phyloP scores from a whole-genome alignment of 2,329 filamentous ascomycete species.

The Fusarium ambrosium region DNA sequence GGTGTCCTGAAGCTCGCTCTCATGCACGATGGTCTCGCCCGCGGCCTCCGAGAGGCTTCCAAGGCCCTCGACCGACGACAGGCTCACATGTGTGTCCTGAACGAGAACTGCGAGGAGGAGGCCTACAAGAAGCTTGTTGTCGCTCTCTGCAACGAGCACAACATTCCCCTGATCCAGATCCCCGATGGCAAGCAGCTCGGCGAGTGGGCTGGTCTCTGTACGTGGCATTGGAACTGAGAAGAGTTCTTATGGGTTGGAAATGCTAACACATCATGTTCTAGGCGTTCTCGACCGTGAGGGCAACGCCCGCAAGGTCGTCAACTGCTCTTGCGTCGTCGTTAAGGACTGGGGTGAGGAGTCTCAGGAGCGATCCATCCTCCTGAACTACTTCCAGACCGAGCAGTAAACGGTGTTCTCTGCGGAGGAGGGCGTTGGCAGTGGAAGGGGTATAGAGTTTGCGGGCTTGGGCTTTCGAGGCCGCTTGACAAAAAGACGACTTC shows the following conservation, averaged over 20 bases:
- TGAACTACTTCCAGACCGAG: conserved; percentile 99
- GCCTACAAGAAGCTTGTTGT: conserved; percentile 99
- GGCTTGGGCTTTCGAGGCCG: conserved; percentile 50
- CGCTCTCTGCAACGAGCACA: conserved; percentile 98
- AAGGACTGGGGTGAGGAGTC: conserved; percentile 99
- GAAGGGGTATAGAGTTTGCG: conserved; percentile 56
- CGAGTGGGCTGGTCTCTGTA: conserved; percentile 99
- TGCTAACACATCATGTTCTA: conserved; percentile 58
- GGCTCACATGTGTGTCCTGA: conserved; percentile 99
- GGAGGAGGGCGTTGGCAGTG: conserved; percentile 50
- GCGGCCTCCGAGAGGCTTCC: conserved; percentile 97
- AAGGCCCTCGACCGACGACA: conserved; percentile 99
- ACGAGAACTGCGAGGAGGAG: conserved; percentile 99
- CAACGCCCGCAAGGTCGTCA: conserved; percentile 99
- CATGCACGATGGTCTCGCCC: conserved; percentile 99
- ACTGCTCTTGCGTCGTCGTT: conserved; percentile 99
- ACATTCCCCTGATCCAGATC: conserved; percentile 99
- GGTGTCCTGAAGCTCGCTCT: conserved; percentile 98
- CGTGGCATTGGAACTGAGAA: conserved; percentile 59
- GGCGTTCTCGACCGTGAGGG: conserved; percentile 99
- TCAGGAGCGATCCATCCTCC: conserved; percentile 97
- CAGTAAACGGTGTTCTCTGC: conserved; percentile 62
- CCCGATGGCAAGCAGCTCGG: conserved; percentile 99
- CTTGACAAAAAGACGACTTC: conserved; percentile 52
- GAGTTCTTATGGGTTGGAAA: conserved; percentile 13